Evolutionary conservation across 2,329 filamentous ascomycete species (phyloP).

Genomic region (Helicocarpus griseus): DNA sequence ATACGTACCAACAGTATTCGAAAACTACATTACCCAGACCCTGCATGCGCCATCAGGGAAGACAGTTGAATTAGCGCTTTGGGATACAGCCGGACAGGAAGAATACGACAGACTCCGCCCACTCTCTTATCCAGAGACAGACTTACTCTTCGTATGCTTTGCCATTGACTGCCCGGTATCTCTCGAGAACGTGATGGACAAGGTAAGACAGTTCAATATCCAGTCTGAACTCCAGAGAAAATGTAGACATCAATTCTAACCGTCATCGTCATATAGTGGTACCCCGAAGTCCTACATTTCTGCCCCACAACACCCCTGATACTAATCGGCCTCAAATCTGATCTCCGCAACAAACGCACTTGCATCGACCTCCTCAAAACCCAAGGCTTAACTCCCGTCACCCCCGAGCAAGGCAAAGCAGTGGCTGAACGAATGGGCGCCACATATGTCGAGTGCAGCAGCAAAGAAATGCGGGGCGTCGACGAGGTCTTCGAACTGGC

Average conservation of each 20-base stretch:
- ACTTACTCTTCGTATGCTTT: conserved; percentile 97
- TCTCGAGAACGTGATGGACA: conserved; percentile 96
- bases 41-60: conserved; percentile 80
- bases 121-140: conserved; percentile 94
- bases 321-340: conserved; percentile 92
- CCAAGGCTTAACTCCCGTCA: conserved; percentile 91
- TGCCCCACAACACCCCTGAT: conserved; percentile 95
- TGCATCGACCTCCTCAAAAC: conserved; percentile 99
- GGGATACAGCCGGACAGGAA: conserved; percentile 97
- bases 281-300: conserved; percentile 97
- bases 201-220: conserved; percentile 49
- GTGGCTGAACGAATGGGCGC: conserved; percentile 93
- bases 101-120: conserved; percentile 95
- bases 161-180: conserved; percentile 98
- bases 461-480: conserved; percentile 92
- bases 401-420: conserved; percentile 73
- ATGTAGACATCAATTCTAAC: conserved; percentile 5
- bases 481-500: conserved; percentile 93
- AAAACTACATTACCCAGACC: conserved; percentile 99
- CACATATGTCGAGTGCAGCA: conserved; percentile 95
- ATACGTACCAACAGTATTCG: conserved; percentile 99
- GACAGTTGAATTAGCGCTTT: conserved; percentile 90
- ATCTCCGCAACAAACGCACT: conserved; percentile 87
- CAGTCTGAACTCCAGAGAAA: background rate
- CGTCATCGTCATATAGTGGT: conserved; percentile 58